phyloP scores from a whole-genome alignment of 768 basidiomycete species.

The Boletus barrowsii region DNA sequence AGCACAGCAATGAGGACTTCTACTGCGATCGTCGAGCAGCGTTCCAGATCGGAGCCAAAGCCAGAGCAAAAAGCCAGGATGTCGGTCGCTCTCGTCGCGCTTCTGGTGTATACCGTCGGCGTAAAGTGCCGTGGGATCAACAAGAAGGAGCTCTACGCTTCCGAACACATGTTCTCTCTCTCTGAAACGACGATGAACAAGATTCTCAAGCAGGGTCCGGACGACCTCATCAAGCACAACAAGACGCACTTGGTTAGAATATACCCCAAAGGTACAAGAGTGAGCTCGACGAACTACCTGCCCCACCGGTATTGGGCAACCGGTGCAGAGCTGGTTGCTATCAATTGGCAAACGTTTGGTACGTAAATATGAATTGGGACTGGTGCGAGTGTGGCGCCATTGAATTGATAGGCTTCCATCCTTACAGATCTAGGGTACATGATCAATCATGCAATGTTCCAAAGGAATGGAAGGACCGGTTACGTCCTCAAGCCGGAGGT shows the following conservation, averaged over 20 bases:
- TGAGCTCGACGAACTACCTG: slow-evolving; percentile 83
- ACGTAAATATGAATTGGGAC: slow-evolving; percentile 23
- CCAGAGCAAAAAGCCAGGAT: slow-evolving; percentile 53
- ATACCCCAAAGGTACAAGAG: slow-evolving; percentile 81
- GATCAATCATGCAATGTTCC: slow-evolving; percentile 97
- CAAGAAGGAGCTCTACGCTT: slow-evolving; percentile 78
- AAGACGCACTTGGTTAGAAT: slow-evolving; percentile 77
- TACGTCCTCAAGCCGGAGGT: slow-evolving; percentile 88
- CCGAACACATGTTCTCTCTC: slow-evolving; percentile 89
- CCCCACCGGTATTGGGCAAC: slow-evolving; percentile 89
- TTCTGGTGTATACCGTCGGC: slow-evolving; percentile 93
- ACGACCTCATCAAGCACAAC: slow-evolving; percentile 83
- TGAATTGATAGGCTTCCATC: neutral
- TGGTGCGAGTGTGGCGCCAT: neutral
- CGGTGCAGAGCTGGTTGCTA: slow-evolving; percentile 85
- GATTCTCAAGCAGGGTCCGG: slow-evolving; percentile 63
- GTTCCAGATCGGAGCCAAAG: slow-evolving; percentile 12
- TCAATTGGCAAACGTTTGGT: slow-evolving; percentile 99
- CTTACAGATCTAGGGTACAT: slow-evolving; percentile 79
- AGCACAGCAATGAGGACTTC: slow-evolving; percentile 7
- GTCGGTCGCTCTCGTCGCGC: slow-evolving; percentile 66
- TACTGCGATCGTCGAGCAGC: slow-evolving; percentile 16
- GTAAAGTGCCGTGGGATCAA: slow-evolving; percentile 92
- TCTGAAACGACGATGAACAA: slow-evolving; percentile 81
- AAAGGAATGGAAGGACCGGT: slow-evolving; percentile 81